These are phyloP conservation scores for Rutstroemia sp. DNA, from an alignment of 2,329 filamentous ascomycete genomes.

Conservation along the genomic window DNA sequence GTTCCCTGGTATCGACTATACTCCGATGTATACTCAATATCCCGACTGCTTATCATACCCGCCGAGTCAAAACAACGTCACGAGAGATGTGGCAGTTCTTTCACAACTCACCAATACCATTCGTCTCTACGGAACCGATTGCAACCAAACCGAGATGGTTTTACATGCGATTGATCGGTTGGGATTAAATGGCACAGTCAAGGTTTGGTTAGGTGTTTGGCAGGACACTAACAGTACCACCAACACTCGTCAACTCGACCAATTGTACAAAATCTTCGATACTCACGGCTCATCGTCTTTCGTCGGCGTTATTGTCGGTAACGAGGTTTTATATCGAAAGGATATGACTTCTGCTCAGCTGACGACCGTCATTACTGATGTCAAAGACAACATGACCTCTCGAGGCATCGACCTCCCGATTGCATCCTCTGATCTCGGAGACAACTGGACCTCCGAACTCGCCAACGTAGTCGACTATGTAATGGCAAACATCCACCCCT, in stretches of 20 bases:
- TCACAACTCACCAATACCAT: slow-evolving; percentile 84
- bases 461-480: slow-evolving; percentile 71
- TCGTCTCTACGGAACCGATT: slow-evolving; percentile 89
- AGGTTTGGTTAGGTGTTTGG: slow-evolving; percentile 94
- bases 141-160: slow-evolving; percentile 94
- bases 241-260: slow-evolving; percentile 70
- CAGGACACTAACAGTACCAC: slow-evolving; percentile 78
- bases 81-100: slow-evolving; percentile 81
- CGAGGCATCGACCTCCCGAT: slow-evolving; percentile 64
- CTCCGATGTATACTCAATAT: slow-evolving; percentile 83
- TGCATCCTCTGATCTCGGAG: slow-evolving; percentile 81
- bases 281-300: slow-evolving; percentile 62
- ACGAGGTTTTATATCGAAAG: slow-evolving; percentile 71
- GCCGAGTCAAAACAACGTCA: slow-evolving; percentile 90
- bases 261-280: slow-evolving; percentile 81
- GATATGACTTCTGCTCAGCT: slow-evolving; percentile 62
- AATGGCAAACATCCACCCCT: slow-evolving; percentile 96
- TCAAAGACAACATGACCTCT: slow-evolving; percentile 64
- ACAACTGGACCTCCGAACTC: slow-evolving; percentile 72
- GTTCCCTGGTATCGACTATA: slow-evolving; percentile 94
- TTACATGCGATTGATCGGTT: slow-evolving; percentile 73
- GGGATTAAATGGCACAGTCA: slow-evolving; percentile 63
- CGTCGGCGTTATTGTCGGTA: slow-evolving; percentile 73
- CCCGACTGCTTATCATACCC: slow-evolving; percentile 71
- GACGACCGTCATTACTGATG: slow-evolving; percentile 54